Conservation (phyloP, 2,329 filamentous ascomycete species). For the Aspergillus latus region DNA sequence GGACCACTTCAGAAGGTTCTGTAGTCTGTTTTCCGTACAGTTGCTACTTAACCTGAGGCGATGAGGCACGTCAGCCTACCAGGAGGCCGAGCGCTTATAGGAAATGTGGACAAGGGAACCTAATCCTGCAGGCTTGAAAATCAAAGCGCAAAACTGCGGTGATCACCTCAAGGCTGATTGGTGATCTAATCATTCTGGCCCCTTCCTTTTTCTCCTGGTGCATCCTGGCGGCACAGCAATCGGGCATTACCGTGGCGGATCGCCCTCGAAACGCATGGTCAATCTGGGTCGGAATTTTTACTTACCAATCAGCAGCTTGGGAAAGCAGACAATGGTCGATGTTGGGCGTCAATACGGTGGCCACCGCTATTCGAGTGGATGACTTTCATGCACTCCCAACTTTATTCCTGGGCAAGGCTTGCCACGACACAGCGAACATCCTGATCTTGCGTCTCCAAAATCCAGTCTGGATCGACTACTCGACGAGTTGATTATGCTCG, state of each 20-base stretch:
- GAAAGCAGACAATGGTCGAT: constrained; percentile 16
- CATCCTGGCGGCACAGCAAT: constrained; percentile 15
- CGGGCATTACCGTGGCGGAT: constrained; percentile 38
- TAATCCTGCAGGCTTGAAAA: constrained; percentile 16
- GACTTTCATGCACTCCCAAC: constrained; percentile 4
- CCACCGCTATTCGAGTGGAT: constrained; percentile 16
- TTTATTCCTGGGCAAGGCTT: constrained; percentile 7
- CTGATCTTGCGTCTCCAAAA: background rate
- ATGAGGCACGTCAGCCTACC: constrained; percentile 9
- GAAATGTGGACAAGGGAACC: constrained; percentile 7
- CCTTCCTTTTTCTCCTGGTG: constrained; percentile 11
- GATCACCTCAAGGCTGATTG: constrained; percentile 17
- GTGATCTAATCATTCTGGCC: constrained; percentile 12
- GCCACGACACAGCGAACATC: constrained; percentile 12
- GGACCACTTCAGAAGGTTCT: constrained; percentile 5
- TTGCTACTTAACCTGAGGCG: constrained; percentile 8
- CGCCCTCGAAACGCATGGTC: constrained; percentile 23
- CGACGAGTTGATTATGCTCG: constrained; percentile 1
- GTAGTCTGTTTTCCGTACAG: background rate
- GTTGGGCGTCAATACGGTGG: constrained; percentile 25
- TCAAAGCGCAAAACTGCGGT: constrained; percentile 15
- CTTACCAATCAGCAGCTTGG: constrained; percentile 27
- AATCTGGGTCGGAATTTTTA: constrained; percentile 30
- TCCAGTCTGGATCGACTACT: background rate
- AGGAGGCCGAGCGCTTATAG: background rate